A percentile compares a stretch with the other conserved stretches of the same genome.
These are phyloP conservation scores for Asclepias syriaca DNA, from an alignment of 257 asterid species.

Conservation along the genomic window DNA sequence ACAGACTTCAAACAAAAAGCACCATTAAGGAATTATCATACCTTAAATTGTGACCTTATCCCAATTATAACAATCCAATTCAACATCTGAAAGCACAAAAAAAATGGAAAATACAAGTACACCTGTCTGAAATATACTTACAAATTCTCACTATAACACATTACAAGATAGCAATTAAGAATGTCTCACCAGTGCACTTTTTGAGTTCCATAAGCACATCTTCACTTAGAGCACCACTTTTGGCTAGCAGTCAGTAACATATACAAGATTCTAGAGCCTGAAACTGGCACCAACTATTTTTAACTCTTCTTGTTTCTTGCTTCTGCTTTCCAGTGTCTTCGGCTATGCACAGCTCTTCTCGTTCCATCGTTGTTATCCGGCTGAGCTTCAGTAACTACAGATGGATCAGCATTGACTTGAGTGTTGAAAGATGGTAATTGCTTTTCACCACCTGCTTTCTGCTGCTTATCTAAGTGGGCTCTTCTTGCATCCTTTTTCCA, in stretches of 20 bases:
- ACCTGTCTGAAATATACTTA: background rate
- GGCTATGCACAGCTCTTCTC: constrained; percentile 31
- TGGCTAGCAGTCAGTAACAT: constrained; percentile 2
- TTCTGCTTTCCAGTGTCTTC: constrained; percentile 88
- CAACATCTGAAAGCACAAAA: background rate
- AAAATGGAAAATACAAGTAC: background rate
- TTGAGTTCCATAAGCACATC: constrained; percentile 1
- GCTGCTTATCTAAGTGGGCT: constrained; percentile 34
- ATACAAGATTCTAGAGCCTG: background rate
- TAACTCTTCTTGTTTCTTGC: constrained; percentile 71
- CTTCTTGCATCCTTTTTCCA: constrained; percentile 91
- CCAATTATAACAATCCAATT: background rate
- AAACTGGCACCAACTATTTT: constrained; percentile 10
- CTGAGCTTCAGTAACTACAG: constrained; percentile 11
- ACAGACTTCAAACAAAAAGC: background rate
- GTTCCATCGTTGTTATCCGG: constrained; percentile 24
- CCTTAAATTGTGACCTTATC: background rate
- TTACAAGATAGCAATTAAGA: background rate
- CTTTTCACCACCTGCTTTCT: constrained; percentile 22
- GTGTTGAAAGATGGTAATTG: constrained; percentile 21
- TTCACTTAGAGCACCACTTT: background rate
- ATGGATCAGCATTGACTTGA: constrained; percentile 15
- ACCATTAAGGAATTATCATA: background rate
- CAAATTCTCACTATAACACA: background rate
- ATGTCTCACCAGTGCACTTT: background rate